Conservation (phyloP, 2,329 filamentous ascomycete species). For the Claviceps arundinis region DNA sequence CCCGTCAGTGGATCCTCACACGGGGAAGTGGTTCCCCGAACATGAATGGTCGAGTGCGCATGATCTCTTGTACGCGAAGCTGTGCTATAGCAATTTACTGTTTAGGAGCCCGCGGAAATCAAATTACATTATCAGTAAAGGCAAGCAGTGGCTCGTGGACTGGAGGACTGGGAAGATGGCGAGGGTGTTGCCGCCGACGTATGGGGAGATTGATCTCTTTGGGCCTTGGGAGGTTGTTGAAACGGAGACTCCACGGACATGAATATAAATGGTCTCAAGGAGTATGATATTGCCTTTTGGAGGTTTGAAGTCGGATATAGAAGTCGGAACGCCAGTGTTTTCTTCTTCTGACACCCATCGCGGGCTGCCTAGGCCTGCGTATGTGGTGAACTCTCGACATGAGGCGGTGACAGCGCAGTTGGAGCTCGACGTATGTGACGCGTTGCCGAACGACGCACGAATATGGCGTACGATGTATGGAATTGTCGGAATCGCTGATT, state of each 20-base stretch:
- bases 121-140: constrained; percentile 42
- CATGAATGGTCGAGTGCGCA: constrained; percentile 42
- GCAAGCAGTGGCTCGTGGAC: constrained; percentile 46
- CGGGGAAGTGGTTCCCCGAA: constrained; percentile 43
- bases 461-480: no score
- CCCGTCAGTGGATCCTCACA: constrained; percentile 30
- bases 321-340: no score
- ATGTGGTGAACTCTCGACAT: no score
- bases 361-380: no score
- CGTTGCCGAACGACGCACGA: no score
- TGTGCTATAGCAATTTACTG: constrained; percentile 45
- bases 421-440: no score
- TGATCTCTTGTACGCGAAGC: constrained; percentile 45
- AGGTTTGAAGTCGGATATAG: no score
- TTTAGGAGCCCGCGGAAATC: constrained; percentile 44
- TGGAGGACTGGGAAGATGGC: constrained; percentile 44
- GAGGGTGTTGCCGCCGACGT: constrained; percentile 38
- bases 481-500: no score
- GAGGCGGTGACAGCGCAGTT: no score
- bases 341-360: no score
- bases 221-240: constrained; percentile 37
- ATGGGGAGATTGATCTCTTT: constrained; percentile 36
- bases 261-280: constrained; percentile 2
- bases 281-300: no score
- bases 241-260: constrained; percentile 35